A percentile compares a stretch with the other conserved stretches of the same genome.
Conservation (phyloP, 768 basidiomycete species). For the Podaxis sp. region DNA sequence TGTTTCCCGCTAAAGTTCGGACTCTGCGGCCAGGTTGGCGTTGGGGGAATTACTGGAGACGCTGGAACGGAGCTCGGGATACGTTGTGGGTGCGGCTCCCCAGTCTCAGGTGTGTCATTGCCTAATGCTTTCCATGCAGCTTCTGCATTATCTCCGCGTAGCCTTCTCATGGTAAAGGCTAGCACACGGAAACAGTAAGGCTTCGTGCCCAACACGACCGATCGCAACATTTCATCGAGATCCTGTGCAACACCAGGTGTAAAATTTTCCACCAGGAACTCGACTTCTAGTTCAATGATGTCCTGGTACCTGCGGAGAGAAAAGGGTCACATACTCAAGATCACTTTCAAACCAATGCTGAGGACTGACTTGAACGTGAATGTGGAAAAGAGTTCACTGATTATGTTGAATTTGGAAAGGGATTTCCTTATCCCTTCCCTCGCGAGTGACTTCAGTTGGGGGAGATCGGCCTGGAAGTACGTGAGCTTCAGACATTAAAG, state of each 20-base stretch:
- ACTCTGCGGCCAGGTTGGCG: background rate
- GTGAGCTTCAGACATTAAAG: background rate
- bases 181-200: background rate
- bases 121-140: background rate
- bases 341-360: background rate
- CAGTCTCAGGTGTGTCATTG: background rate
- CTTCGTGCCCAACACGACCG: background rate
- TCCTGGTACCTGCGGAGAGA: slow-evolving; percentile 9
- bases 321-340: background rate
- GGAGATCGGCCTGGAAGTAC: slow-evolving; percentile 1
- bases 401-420: slow-evolving; percentile 11
- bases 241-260: slow-evolving; percentile 3
- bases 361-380: slow-evolving; percentile 15
- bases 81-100: background rate
- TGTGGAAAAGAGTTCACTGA: slow-evolving; percentile 16
- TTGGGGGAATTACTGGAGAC: background rate
- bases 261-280: slow-evolving; percentile 6
- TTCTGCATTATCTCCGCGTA: background rate
- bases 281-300: slow-evolving; percentile 2
- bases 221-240: slow-evolving; percentile 7
- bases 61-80: background rate
- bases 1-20: too few relatives aligned
- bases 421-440: slow-evolving; percentile 11
- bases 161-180: background rate
- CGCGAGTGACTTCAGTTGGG: slow-evolving; percentile 5